A percentile compares a stretch with the other conserved stretches of the same genome.
phyloP scores from a whole-genome alignment of 164 flowering plant species.

The Aristolochia fimbriata region DNA sequence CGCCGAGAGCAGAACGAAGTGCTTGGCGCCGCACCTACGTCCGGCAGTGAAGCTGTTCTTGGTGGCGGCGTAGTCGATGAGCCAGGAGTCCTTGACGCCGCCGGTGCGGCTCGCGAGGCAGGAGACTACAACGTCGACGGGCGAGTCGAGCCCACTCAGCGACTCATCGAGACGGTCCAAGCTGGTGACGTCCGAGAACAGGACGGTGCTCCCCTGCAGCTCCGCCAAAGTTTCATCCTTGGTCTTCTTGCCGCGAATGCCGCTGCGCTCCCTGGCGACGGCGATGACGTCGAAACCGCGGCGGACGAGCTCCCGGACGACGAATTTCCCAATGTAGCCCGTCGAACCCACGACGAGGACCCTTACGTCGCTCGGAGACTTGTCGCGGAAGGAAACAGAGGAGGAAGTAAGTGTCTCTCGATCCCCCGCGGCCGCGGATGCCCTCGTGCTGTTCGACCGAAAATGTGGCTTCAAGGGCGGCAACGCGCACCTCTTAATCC shows the following conservation, averaged over 20 bases:
- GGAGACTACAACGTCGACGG: constrained; percentile 77
- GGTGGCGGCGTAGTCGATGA: constrained; percentile 85
- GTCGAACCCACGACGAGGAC: constrained; percentile 86
- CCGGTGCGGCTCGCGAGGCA: constrained; percentile 88
- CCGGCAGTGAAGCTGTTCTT: constrained; percentile 78
- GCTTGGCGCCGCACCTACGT: constrained; percentile 55
- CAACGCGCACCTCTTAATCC: background rate
- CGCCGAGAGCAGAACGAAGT: constrained; percentile 87
- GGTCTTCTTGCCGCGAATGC: constrained; percentile 52
- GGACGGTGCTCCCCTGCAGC: constrained; percentile 59
- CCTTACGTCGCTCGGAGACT: constrained; percentile 56
- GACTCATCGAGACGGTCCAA: constrained; percentile 45
- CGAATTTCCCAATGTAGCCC: constrained; percentile 91
- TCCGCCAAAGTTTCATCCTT: constrained; percentile 51
- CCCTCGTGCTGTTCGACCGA: constrained; percentile 8
- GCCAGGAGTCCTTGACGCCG: constrained; percentile 87
- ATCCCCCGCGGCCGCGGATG: constrained; percentile 24
- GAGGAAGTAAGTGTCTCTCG: constrained; percentile 19
- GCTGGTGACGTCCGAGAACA: constrained; percentile 73
- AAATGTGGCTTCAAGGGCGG: background rate
- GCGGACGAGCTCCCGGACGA: constrained; percentile 55
- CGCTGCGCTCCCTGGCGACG: constrained; percentile 78
- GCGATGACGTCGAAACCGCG: constrained; percentile 82
- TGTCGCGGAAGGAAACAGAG: constrained; percentile 41
- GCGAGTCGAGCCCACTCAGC: constrained; percentile 31